phyloP scores from a whole-genome alignment of 176 grass and related monocot genomes.

The Leersia perrieri region DNA sequence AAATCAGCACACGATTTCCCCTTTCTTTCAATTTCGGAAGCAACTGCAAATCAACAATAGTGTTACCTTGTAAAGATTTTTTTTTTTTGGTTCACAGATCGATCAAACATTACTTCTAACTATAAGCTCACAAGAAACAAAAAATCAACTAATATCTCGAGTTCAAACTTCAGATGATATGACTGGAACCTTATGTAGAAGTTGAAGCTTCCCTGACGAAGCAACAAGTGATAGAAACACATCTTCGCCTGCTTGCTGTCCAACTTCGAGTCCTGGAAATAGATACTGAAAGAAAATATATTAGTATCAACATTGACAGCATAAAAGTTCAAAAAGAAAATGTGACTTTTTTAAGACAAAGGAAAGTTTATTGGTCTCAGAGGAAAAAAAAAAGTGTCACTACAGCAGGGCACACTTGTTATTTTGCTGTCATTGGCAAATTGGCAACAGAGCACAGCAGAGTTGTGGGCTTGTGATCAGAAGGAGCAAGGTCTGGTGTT shows the following conservation, averaged over 20 bases:
- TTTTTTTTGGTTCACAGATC: too few relatives aligned
- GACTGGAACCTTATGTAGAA: slow-evolving; percentile 63
- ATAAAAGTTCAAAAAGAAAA: not conserved
- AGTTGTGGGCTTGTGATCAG: too few relatives aligned
- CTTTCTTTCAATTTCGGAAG: slow-evolving; percentile 73
- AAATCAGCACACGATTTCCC: slow-evolving; percentile 60
- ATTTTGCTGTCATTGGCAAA: not conserved
- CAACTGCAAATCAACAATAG: slow-evolving; percentile 36
- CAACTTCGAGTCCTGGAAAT: slow-evolving; percentile 42
- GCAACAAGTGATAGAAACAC: slow-evolving; percentile 55
- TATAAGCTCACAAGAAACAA: too few relatives aligned
- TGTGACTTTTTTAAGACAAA: too few relatives aligned
- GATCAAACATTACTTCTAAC: too few relatives aligned
- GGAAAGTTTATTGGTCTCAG: too few relatives aligned
- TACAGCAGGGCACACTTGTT: not conserved
- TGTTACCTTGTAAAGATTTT: too few relatives aligned
- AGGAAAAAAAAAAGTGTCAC: not conserved
- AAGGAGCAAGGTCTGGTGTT: too few relatives aligned
- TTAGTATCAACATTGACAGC: not conserved
- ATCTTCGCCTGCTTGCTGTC: slow-evolving; percentile 33
- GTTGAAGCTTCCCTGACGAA: slow-evolving; percentile 61
- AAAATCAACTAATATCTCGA: too few relatives aligned
- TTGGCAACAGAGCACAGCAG: too few relatives aligned
- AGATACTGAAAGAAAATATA: slow-evolving; percentile 48
- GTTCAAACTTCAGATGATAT: too few relatives aligned